A percentile compares a stretch with the other conserved stretches of the same genome.
Evolutionary conservation across 129 eudicot species (phyloP).

Genomic region (Tagetes erecta): DNA sequence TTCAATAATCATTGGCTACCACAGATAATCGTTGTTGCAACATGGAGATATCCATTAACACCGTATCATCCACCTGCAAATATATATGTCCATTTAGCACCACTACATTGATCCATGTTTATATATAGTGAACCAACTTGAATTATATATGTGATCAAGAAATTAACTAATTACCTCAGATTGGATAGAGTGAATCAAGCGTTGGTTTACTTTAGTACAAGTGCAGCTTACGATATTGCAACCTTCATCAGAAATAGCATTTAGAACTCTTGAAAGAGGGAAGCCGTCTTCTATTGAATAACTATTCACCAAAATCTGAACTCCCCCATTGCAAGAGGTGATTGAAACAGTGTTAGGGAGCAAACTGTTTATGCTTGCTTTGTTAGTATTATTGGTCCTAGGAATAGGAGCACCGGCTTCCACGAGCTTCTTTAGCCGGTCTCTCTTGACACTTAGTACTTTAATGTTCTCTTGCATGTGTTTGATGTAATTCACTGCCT

Average conservation of each 20-base stretch:
- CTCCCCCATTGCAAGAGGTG: slow-evolving; percentile 24
- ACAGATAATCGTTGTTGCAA: slow-evolving; percentile 41
- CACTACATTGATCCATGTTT: slow-evolving; percentile 4
- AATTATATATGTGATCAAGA: neutral
- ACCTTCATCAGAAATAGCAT: slow-evolving; percentile 39
- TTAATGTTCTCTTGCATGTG: slow-evolving; percentile 45
- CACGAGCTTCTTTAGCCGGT: slow-evolving; percentile 39
- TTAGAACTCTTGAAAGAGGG: slow-evolving; percentile 47
- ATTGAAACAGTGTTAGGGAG: slow-evolving; percentile 36
- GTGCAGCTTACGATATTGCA: slow-evolving; percentile 43
- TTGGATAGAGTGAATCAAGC: slow-evolving; percentile 46
- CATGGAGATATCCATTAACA: slow-evolving; percentile 28
- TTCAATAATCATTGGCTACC: slow-evolving; percentile 29
- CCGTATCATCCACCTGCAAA: slow-evolving; percentile 40
- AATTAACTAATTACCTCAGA: slow-evolving; percentile 45
- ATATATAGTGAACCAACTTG: neutral
- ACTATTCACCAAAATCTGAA: slow-evolving; percentile 51
- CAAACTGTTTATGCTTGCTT: slow-evolving; percentile 1
- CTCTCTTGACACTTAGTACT: slow-evolving; percentile 40
- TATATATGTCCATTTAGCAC: neutral
- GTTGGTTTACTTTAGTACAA: slow-evolving; percentile 43
- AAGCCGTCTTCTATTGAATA: slow-evolving; percentile 32
- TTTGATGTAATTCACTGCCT: slow-evolving; percentile 55
- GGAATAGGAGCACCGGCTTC: neutral
- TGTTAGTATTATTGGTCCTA: neutral